Conservation (phyloP, 1,139 yeast genomes). For the Scheffersomyces illinoinensis region DNA sequence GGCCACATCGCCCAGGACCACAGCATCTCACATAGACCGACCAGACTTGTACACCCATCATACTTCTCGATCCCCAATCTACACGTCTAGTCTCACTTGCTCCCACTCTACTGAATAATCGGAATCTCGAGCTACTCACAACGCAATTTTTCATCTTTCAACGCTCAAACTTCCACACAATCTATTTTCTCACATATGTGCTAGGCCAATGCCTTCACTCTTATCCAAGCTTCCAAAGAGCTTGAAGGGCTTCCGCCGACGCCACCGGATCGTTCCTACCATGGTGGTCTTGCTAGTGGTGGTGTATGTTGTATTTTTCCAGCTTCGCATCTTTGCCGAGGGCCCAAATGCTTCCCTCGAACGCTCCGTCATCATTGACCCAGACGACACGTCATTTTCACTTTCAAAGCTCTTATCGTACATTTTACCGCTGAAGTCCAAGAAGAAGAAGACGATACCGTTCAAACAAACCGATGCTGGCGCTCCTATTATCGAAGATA, state of each 20-base stretch:
- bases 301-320: neutral
- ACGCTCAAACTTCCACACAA: neutral
- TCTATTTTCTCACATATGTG: neutral
- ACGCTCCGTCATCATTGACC: slow-evolving; percentile 7
- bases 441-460: slow-evolving; percentile 18
- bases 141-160: neutral
- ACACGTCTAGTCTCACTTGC: neutral
- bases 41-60: neutral
- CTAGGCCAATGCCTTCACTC: neutral
- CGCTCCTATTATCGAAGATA: neutral
- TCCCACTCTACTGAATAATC: neutral
- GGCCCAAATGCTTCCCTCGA: neutral
- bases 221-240: neutral
- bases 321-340: neutral
- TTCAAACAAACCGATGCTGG: slow-evolving; percentile 19
- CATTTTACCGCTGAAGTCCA: slow-evolving; percentile 2
- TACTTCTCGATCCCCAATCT: neutral
- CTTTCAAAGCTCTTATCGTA: slow-evolving; percentile 1
- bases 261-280: neutral
- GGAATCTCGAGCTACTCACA: neutral
- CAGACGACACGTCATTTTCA: slow-evolving; percentile 3
- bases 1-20: neutral
- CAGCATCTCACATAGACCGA: neutral
- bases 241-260: neutral
- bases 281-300: neutral